A percentile compares a stretch with the other conserved stretches of the same genome.
These are phyloP conservation scores for Plenodomus biglobosus DNA, from an alignment of 2,329 filamentous ascomycete genomes.

Conservation along the genomic window DNA sequence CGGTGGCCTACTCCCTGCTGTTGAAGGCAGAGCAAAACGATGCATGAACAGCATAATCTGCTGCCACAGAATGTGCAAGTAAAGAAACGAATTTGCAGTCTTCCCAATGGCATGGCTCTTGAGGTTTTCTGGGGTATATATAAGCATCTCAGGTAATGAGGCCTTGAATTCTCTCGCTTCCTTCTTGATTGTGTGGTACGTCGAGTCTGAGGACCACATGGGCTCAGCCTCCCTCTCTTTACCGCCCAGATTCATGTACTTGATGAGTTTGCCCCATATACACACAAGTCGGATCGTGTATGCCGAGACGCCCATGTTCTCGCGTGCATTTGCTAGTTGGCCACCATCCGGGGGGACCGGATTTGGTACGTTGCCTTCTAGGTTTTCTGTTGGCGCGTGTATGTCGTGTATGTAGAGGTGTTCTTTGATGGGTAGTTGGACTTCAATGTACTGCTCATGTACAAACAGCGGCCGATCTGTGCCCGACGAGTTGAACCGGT, in stretches of 20 bases:
- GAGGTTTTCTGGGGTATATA: slow-evolving; percentile 79
- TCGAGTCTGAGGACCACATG: slow-evolving; percentile 81
- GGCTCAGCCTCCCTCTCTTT: slow-evolving; percentile 74
- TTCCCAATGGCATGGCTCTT: slow-evolving; percentile 81
- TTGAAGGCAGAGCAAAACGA: slow-evolving; percentile 75
- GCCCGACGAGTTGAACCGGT: slow-evolving; percentile 94
- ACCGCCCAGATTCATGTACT: slow-evolving; percentile 87
- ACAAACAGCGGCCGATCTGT: slow-evolving; percentile 91
- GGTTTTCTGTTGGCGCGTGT: slow-evolving; percentile 79
- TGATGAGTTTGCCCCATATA: slow-evolving; percentile 86
- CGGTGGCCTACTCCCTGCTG: slow-evolving; percentile 64
- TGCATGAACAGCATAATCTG: slow-evolving; percentile 91
- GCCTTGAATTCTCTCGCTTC: slow-evolving; percentile 71
- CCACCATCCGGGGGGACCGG: slow-evolving; percentile 64
- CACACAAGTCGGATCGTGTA: slow-evolving; percentile 85
- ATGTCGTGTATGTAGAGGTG: slow-evolving; percentile 89
- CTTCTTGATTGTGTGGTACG: slow-evolving; percentile 69
- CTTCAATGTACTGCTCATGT: slow-evolving; percentile 82
- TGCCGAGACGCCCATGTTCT: slow-evolving; percentile 92
- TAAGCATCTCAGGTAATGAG: slow-evolving; percentile 69
- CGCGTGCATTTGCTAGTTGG: slow-evolving; percentile 65
- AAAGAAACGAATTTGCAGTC: slow-evolving; percentile 87
- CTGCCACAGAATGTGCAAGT: slow-evolving; percentile 85
- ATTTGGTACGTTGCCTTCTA: slow-evolving; percentile 70
- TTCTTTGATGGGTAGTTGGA: slow-evolving; percentile 89